phyloP scores from a whole-genome alignment of 352 stramenopile species.

The Phytophthora sp. region DNA sequence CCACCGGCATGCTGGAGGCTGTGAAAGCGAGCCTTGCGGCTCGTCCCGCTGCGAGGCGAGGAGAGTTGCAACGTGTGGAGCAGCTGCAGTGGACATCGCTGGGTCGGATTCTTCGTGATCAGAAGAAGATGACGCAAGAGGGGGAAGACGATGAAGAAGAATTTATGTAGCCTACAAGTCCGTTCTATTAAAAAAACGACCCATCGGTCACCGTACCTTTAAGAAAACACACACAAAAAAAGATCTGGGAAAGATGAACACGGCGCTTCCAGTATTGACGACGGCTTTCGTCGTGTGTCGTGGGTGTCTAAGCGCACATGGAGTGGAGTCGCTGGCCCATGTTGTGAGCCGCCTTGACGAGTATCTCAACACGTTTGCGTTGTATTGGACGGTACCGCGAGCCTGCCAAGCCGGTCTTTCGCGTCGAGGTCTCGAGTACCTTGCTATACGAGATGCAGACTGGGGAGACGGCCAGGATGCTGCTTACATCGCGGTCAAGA shows the following conservation, averaged over 20 bases:
- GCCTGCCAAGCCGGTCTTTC: slow-evolving; percentile 17
- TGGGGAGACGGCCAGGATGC: slow-evolving; percentile 14
- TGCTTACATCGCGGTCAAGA: slow-evolving; percentile 21
- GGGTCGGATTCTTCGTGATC: slow-evolving; percentile 24
- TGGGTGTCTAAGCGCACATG: slow-evolving; percentile 9
- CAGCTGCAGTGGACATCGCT: slow-evolving; percentile 33
- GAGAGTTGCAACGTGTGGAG: slow-evolving; percentile 13
- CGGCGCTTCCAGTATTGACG: slow-evolving; percentile 1
- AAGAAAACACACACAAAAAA: too few species aligned
- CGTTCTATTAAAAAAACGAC: too few species aligned
- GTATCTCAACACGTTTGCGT: slow-evolving; percentile 21
- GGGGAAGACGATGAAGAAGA: slow-evolving; percentile 5
- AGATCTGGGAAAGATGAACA: slow-evolving; percentile 6
- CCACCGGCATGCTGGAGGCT: slow-evolving; percentile 24
- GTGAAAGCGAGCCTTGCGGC: slow-evolving; percentile 26
- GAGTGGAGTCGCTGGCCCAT: slow-evolving; percentile 19
- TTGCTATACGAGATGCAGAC: slow-evolving; percentile 17
- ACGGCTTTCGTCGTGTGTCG: slow-evolving; percentile 14
- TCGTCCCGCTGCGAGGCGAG: slow-evolving; percentile 16
- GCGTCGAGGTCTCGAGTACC: slow-evolving; percentile 14
- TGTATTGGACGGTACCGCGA: slow-evolving; percentile 12
- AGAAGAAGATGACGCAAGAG: slow-evolving; percentile 12
- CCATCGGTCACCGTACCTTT: background rate
- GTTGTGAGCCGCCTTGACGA: slow-evolving; percentile 14
- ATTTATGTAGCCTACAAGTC: too few species aligned